Evolutionary conservation across 2,329 filamentous ascomycete species (phyloP).

Genomic region (Pseudogymnoascus sp.): DNA sequence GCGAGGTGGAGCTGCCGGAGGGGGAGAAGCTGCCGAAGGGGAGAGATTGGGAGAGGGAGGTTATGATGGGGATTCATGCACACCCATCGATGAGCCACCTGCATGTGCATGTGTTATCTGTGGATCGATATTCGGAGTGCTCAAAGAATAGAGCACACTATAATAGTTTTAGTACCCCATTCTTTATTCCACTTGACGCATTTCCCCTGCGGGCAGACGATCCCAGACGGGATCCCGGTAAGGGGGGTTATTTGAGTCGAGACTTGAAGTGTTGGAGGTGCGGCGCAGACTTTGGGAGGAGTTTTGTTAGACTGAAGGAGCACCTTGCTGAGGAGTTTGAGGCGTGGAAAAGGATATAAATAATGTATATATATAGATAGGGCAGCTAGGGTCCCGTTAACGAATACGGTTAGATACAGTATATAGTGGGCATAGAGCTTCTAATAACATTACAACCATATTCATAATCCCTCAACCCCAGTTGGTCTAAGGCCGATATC

Average conservation of each 20-base stretch:
- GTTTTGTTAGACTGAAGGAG: slow-evolving; percentile 63
- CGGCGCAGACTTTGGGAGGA: slow-evolving; percentile 60
- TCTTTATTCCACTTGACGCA: slow-evolving; percentile 69
- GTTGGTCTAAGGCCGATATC: background rate
- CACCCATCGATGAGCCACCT: slow-evolving; percentile 86
- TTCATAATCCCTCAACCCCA: background rate
- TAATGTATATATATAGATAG: slow-evolving; percentile 4
- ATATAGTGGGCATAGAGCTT: background rate
- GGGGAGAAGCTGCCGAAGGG: slow-evolving; percentile 51
- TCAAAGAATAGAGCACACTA: slow-evolving; percentile 83
- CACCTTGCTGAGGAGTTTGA: slow-evolving; percentile 71
- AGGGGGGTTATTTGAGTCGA: slow-evolving; percentile 49
- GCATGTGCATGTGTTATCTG: slow-evolving; percentile 79
- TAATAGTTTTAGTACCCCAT: slow-evolving; percentile 79
- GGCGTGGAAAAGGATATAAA: slow-evolving; percentile 58
- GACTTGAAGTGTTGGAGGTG: slow-evolving; percentile 83
- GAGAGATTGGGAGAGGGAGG: slow-evolving; percentile 67
- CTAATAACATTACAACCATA: background rate
- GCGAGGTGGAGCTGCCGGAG: slow-evolving; percentile 42
- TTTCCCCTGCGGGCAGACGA: slow-evolving; percentile 68
- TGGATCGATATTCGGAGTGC: slow-evolving; percentile 64
- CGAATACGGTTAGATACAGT: background rate
- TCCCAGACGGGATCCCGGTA: slow-evolving; percentile 46
- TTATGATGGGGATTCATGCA: slow-evolving; percentile 74
- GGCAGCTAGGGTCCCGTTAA: background rate